Base-by-base conservation (phyloP, 768 basidiomycete species). In the Sarcodon sp. region DNA sequence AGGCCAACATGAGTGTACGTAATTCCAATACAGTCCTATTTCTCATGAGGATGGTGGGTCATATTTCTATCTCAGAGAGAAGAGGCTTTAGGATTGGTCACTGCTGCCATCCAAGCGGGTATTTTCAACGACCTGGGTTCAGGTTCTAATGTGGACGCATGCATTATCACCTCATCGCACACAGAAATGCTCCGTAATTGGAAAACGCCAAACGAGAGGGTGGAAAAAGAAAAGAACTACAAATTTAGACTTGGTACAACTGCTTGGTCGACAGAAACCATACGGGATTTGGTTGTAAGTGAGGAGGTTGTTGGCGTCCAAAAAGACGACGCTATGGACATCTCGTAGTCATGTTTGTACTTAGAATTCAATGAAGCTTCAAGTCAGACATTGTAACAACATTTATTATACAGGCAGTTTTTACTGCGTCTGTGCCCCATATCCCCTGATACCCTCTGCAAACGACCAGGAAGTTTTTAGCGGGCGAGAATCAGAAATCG, bases 81-180 rank as follows among this genome's bases (percentile, higher is more conserved):
- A 37, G 83, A 85, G 21, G 94, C 91, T 3, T 76, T 98, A 44
- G 68, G 70, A 6, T 72, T 98, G 15, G 92, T 97, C 35, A 79
- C 83, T 49, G 73, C 79, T 35, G 93, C 96, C 43, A 81, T 99
- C 57, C 80, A 85, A 18, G 87, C 90, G 2, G 96, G 96, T 75
- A 93, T 99, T 61, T 98, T 96, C 77, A 98, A 99, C 69, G 96
- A 99, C 70, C 79, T 98, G 33, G 96, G 96, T 3, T 97, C 94
- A 0, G 96, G 96, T 38, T 92, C 89, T n/a, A 98, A 99, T 62
- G 79, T 98, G 57, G 96, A 99, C 64, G 94, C 92, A 1, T 94
- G 93, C 63, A 77, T 98, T 55, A 93, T 99, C 66, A 92, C 89
- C 4, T 81, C 83, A 41, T 68, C 73, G 44, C 70, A 80, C 51